Evolutionary conservation across 495 filamentous ascomycete genomes (phyloP).

Genomic region (Xylaria bambusicola): DNA sequence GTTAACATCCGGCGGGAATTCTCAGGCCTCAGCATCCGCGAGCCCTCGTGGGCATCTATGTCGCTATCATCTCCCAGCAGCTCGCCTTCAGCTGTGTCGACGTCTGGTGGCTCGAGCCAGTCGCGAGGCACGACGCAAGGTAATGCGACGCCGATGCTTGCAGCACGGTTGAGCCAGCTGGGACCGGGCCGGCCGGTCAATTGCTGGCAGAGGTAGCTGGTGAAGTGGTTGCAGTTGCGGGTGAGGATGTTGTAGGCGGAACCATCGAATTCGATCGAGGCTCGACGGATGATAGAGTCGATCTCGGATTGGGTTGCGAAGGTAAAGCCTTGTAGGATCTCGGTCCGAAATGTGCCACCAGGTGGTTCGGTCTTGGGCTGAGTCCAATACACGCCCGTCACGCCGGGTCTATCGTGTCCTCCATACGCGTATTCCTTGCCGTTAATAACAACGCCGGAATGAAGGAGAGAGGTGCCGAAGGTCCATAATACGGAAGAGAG

Average conservation of each 20-base stretch:
- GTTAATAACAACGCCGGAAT: slow-evolving; percentile 77
- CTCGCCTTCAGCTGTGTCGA: slow-evolving; percentile 69
- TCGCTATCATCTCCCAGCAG: slow-evolving; percentile 60
- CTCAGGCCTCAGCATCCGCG: slow-evolving; percentile 52
- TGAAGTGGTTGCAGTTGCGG: slow-evolving; percentile 84
- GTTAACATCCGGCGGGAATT: slow-evolving; percentile 20
- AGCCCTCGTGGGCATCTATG: slow-evolving; percentile 46
- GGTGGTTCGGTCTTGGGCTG: slow-evolving; percentile 66
- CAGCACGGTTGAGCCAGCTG: slow-evolving; percentile 75
- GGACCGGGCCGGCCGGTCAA: slow-evolving; percentile 67
- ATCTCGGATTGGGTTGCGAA: slow-evolving; percentile 64
- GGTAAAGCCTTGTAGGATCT: slow-evolving; percentile 73
- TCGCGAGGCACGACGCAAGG: slow-evolving; percentile 79
- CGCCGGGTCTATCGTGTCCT: slow-evolving; percentile 66
- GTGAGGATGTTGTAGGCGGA: slow-evolving; percentile 74
- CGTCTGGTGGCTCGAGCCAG: slow-evolving; percentile 76
- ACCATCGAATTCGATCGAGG: slow-evolving; percentile 67
- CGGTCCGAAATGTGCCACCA: slow-evolving; percentile 68
- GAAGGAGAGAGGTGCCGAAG: slow-evolving; percentile 69
- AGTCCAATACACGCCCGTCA: slow-evolving; percentile 80
- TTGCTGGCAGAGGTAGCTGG: slow-evolving; percentile 64
- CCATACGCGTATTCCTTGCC: slow-evolving; percentile 79
- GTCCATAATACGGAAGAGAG: slow-evolving; percentile 71
- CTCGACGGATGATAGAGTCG: slow-evolving; percentile 63
- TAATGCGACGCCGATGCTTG: slow-evolving; percentile 70